These are phyloP conservation scores for Phytophthora pisi DNA, from an alignment of 352 stramenopile species.

Conservation along the genomic window DNA sequence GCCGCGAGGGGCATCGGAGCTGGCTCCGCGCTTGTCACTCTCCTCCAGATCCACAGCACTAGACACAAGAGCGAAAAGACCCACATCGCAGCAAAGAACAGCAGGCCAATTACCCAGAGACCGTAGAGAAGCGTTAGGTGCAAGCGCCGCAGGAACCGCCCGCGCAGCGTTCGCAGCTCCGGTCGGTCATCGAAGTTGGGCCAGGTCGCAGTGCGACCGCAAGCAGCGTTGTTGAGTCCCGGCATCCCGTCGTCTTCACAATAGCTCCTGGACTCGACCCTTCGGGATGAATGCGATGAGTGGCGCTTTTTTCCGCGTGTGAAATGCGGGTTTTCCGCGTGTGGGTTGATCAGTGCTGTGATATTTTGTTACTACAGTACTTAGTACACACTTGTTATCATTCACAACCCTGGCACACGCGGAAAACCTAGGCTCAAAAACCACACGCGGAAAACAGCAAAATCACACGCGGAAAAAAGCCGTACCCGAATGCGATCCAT, in stretches of 20 bases:
- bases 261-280: neutral
- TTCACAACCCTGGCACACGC: too few species aligned
- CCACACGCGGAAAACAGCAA: too few species aligned
- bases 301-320: too few species aligned
- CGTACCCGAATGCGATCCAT: neutral
- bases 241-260: neutral
- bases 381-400: too few species aligned
- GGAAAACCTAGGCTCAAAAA: too few species aligned
- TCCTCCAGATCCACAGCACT: conserved; percentile 12
- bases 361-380: too few species aligned
- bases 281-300: neutral
- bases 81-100: conserved; percentile 31
- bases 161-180: conserved; percentile 36
- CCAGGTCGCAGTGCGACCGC: conserved; percentile 22
- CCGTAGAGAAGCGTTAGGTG: conserved; percentile 37
- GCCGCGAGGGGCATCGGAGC: conserved; percentile 11
- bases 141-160: conserved; percentile 35
- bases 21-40: neutral
- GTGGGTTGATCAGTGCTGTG: too few species aligned
- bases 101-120: conserved; percentile 35
- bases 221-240: conserved; percentile 23
- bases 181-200: conserved; percentile 25
- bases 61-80: conserved; percentile 22
- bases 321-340: too few species aligned
- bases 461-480: too few species aligned